Conservation (phyloP, 2,329 filamentous ascomycete genomes). For the Alternaria postmessia region DNA sequence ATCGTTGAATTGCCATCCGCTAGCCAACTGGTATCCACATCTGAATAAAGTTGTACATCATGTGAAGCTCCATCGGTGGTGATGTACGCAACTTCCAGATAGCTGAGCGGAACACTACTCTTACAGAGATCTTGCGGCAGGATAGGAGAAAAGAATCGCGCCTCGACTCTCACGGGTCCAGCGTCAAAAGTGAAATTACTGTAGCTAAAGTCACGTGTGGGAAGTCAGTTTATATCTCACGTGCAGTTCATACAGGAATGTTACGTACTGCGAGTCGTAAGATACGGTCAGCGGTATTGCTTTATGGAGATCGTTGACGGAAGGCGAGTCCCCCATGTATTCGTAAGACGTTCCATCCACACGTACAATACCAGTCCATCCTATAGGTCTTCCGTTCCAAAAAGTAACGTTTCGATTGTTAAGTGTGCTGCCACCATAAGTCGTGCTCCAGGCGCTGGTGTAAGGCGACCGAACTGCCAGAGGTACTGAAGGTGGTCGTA, state of each 20-base stretch:
- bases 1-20: not conserved
- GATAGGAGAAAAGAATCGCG: not conserved
- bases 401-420: constrained; percentile 3
- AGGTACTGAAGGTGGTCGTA: not conserved
- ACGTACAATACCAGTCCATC: constrained; percentile 3
- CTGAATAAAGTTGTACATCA: not conserved
- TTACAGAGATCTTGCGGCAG: not conserved
- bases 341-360: not conserved
- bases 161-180: not conserved
- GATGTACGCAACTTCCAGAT: not conserved
- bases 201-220: not conserved
- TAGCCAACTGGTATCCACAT: not conserved
- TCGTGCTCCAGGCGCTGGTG: constrained; percentile 6
- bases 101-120: constrained; percentile 3
- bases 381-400: constrained; percentile 1
- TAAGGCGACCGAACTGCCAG: constrained; percentile 2
- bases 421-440: not conserved
- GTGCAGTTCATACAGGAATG: too few species aligned
- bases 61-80: not conserved
- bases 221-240: too few species aligned
- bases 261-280: not conserved
- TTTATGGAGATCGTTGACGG: not conserved
- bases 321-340: constrained; percentile 5
- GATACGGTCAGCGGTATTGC: not conserved
- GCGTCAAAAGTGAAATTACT: not conserved